Conservation (phyloP, 345 rosid species). For the Aquilaria yunnanensis region DNA sequence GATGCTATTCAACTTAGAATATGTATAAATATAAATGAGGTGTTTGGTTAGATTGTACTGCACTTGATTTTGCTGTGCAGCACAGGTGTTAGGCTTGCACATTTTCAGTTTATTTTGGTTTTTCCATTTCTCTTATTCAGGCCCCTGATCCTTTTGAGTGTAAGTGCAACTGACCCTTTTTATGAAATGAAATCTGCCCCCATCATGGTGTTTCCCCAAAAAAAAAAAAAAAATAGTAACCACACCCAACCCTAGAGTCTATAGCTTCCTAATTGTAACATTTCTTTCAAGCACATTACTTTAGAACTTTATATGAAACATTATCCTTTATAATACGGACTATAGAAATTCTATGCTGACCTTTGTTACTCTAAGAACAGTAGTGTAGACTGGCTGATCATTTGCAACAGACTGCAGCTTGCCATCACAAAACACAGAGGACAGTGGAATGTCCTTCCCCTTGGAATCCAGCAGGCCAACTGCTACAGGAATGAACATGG, state of each 20-base stretch:
- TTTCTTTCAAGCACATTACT: neutral
- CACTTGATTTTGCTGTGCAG: no score
- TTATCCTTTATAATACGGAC: neutral
- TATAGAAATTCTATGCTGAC: conserved; percentile 23
- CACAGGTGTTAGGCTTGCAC: no score
- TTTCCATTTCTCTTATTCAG: no score
- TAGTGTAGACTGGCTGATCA: conserved; percentile 39
- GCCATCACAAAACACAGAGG: conserved; percentile 68
- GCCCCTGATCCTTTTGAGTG: no score
- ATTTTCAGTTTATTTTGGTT: no score
- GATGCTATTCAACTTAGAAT: no score
- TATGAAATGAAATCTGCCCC: neutral
- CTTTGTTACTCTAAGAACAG: conserved; percentile 85
- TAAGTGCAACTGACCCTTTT: no score
- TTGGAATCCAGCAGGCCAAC: conserved; percentile 69
- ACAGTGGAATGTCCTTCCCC: conserved; percentile 77
- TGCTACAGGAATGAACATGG: conserved; percentile 84
- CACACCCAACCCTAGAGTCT: neutral
- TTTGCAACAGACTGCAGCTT: conserved; percentile 39
- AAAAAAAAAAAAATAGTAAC: neutral
- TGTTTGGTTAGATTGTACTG: no score
- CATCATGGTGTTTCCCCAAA: neutral
- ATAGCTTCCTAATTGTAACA: neutral
- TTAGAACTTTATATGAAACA: neutral
- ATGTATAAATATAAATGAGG: no score